Percentiles rank a stretch among this genome's conserved stretches.
These are phyloP conservation scores for Saccharomyces hybrid DNA, from an alignment of 1,139 yeast genomes.

Conservation along the genomic window DNA sequence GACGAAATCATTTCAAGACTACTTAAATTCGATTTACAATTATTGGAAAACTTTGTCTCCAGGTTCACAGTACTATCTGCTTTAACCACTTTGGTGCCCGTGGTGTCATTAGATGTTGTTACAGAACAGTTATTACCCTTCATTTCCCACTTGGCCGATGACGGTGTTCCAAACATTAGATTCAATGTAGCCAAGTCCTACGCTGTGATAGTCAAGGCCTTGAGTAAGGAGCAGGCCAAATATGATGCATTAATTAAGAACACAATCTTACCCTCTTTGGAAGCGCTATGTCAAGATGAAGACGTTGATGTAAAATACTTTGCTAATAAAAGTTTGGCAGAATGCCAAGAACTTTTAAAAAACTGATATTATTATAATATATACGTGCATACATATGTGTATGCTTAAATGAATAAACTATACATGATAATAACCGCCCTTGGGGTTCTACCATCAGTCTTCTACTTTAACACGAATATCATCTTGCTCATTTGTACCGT, in stretches of 20 bases:
- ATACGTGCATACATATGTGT: background rate
- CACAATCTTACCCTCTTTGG: slow-evolving; percentile 58
- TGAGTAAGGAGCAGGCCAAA: slow-evolving; percentile 29
- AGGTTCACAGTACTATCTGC: slow-evolving; percentile 89
- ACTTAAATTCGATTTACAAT: slow-evolving; percentile 41
- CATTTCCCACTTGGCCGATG: slow-evolving; percentile 60
- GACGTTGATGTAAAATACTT: slow-evolving; percentile 90
- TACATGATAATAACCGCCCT: background rate
- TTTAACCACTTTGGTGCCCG: slow-evolving; percentile 69
- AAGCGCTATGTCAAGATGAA: slow-evolving; percentile 57
- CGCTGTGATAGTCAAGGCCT: slow-evolving; percentile 48
- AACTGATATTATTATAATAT: background rate
- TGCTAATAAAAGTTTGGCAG: slow-evolving; percentile 54
- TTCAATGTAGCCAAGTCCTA: slow-evolving; percentile 90
- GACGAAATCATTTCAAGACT: slow-evolving; percentile 73
- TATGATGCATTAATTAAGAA: slow-evolving; percentile 41
- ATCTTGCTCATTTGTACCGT: background rate
- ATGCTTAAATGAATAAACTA: background rate
- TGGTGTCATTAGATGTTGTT: slow-evolving; percentile 50
- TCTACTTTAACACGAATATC: background rate
- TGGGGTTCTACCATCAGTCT: background rate
- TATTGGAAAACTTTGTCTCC: slow-evolving; percentile 57
- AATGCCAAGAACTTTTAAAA: slow-evolving; percentile 17
- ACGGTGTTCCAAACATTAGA: slow-evolving; percentile 88
- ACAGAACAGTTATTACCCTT: slow-evolving; percentile 70